Percentiles rank a stretch among this genome's conserved stretches.
These are phyloP conservation scores for Plasmodium falciparum DNA, from an alignment of 169 alveolate genomes.

Conservation along the genomic window DNA sequence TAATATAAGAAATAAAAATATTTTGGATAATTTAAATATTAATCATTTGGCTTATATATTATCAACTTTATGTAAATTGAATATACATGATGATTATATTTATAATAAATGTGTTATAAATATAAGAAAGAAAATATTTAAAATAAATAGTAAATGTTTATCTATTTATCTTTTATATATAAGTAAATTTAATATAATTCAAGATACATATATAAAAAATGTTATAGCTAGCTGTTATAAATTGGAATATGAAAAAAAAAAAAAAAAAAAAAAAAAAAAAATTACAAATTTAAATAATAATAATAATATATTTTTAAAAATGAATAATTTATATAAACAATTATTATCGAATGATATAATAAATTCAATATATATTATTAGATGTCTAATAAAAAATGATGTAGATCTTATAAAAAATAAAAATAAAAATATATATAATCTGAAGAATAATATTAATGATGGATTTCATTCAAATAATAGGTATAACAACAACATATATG, in stretches of 20 bases:
- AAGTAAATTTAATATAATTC: constrained; percentile 40
- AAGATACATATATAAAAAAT: constrained; percentile 33
- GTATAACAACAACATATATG: not conserved
- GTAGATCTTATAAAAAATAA: too few relatives aligned
- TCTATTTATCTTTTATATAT: constrained; percentile 55
- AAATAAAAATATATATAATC: too few relatives aligned
- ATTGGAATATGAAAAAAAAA: not conserved
- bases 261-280: not conserved
- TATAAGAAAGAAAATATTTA: constrained; percentile 44
- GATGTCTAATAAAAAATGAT: constrained; percentile 52
- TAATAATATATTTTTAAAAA: not conserved
- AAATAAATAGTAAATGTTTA: constrained; percentile 38
- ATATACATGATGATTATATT: constrained; percentile 37
- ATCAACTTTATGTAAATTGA: constrained; percentile 30
- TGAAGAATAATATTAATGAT: too few relatives aligned
- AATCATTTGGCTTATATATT: constrained; percentile 38
- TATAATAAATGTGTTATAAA: constrained; percentile 44
- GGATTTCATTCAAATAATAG: not conserved
- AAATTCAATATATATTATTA: constrained; percentile 48
- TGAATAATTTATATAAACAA: constrained; percentile 10
- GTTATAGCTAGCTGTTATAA: constrained; percentile 33
- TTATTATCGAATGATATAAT: constrained; percentile 33
- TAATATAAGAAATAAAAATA: constrained; percentile 12
- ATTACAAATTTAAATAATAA: not conserved
- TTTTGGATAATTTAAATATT: constrained; percentile 33